Conservation (phyloP, 345 rosid species). For the Corchorus capsularis region DNA sequence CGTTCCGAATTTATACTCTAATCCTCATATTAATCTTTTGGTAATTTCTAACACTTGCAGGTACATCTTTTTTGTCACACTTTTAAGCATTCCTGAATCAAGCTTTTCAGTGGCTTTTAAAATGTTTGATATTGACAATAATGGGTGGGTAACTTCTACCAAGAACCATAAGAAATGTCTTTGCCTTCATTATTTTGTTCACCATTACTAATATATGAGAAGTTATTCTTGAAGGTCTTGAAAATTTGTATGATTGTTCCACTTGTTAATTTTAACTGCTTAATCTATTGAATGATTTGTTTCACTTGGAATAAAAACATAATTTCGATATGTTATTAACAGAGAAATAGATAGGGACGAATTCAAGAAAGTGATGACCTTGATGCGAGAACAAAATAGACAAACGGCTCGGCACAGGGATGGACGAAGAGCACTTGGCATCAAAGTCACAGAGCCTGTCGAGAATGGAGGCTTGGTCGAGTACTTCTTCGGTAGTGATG, state of each 20-base stretch:
- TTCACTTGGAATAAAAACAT: no score
- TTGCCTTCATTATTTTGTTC: no score
- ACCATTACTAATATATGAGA: no score
- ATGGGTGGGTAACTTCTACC: constrained; percentile 41
- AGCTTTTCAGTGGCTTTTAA: constrained; percentile 65
- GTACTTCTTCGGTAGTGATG: constrained; percentile 70
- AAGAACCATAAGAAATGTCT: not conserved
- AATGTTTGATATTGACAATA: constrained; percentile 63
- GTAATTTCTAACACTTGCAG: constrained; percentile 27
- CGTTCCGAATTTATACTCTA: not conserved
- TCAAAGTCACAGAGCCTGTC: constrained; percentile 36
- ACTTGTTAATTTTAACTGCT: no score
- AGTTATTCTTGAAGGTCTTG: no score
- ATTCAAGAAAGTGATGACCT: constrained; percentile 31
- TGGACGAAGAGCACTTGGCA: constrained; percentile 38
- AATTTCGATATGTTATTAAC: not conserved
- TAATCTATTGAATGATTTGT: no score
- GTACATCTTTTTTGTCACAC: constrained; percentile 65
- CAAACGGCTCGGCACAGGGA: constrained; percentile 49
- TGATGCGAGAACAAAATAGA: constrained; percentile 58
- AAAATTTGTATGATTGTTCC: no score
- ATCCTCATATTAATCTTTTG: not conserved
- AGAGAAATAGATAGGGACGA: constrained; percentile 57
- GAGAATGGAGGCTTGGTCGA: constrained; percentile 62
- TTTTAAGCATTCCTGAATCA: constrained; percentile 74